A percentile compares a stretch with the other conserved stretches of the same genome.
Conservation (phyloP, 106 monocot species). For the Cymbidium sinense region DNA sequence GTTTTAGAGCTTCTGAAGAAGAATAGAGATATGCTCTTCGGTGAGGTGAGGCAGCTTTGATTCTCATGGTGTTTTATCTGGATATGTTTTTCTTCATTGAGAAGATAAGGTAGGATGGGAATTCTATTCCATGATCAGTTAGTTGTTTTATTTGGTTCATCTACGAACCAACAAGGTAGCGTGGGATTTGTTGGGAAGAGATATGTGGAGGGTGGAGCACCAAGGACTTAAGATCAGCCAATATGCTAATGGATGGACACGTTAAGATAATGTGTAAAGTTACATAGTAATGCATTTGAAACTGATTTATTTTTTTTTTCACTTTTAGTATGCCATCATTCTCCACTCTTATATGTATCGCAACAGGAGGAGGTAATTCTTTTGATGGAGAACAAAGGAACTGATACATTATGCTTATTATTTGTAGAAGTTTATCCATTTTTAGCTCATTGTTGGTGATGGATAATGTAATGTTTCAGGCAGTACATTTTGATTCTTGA, state of each 20-base stretch:
- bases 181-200: not conserved
- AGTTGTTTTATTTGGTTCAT: not conserved
- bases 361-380: not conserved
- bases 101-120: not conserved
- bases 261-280: too few species aligned
- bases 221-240: too few species aligned
- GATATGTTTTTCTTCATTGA: not conserved
- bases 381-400: not conserved
- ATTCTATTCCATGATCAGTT: not conserved
- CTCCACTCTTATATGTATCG: too few species aligned
- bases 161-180: not conserved
- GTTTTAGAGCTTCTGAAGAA: conserved; percentile 77
- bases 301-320: too few species aligned
- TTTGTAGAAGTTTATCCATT: not conserved
- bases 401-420: not conserved
- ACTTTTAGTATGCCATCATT: too few species aligned
- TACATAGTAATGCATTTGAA: too few species aligned
- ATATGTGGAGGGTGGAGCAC: too few species aligned
- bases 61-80: conserved; percentile 4
- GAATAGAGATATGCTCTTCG: conserved; percentile 87
- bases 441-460: not conserved
- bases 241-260: too few species aligned
- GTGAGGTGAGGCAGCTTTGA: conserved; percentile 45
- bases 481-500: too few species aligned
- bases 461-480: not conserved